Percentiles rank a stretch among this genome's conserved stretches.
Conservation (phyloP, 768 basidiomycete species). For the Candolleomyces efflorescens region DNA sequence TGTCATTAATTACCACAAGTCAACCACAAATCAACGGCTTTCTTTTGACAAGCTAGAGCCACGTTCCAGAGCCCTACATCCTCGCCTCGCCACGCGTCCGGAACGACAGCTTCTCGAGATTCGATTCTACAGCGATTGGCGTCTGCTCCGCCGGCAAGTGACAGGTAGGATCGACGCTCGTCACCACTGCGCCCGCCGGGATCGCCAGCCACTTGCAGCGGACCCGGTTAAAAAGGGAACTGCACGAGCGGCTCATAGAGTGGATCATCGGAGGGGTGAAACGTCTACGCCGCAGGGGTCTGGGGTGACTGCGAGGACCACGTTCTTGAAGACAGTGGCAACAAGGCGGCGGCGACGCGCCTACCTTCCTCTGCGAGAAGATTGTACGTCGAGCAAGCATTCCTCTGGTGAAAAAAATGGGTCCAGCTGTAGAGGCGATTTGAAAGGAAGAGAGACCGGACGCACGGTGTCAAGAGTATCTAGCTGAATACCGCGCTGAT, state of each 20-base stretch:
- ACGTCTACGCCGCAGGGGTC: not conserved
- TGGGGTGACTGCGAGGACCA: slow-evolving; percentile 35
- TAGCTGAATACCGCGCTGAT: slow-evolving; percentile 74
- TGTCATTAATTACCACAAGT: too few species aligned
- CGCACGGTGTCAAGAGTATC: slow-evolving; percentile 87
- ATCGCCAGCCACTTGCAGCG: not conserved
- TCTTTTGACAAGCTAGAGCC: too few species aligned
- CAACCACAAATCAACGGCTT: too few species aligned
- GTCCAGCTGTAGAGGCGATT: too few species aligned
- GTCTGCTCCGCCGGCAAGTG: not conserved
- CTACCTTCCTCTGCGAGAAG: slow-evolving; percentile 90
- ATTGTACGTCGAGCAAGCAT: slow-evolving; percentile 96
- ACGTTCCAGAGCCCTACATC: too few species aligned
- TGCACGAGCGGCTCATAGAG: not conserved
- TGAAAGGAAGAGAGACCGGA: too few species aligned
- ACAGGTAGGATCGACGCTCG: slow-evolving; percentile 2
- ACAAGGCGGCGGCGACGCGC: slow-evolving; percentile 85
- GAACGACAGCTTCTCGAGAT: too few species aligned
- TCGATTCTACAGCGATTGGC: not conserved
- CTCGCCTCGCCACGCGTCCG: too few species aligned
- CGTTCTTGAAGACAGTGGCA: slow-evolving; percentile 55
- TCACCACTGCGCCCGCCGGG: not conserved
- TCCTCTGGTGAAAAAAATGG: slow-evolving; percentile 60
- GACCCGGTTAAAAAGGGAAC: not conserved
- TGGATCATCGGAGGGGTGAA: not conserved